These are phyloP conservation scores for Fusarium sp. DNA, from an alignment of 2,329 filamentous ascomycete genomes.

Conservation along the genomic window DNA sequence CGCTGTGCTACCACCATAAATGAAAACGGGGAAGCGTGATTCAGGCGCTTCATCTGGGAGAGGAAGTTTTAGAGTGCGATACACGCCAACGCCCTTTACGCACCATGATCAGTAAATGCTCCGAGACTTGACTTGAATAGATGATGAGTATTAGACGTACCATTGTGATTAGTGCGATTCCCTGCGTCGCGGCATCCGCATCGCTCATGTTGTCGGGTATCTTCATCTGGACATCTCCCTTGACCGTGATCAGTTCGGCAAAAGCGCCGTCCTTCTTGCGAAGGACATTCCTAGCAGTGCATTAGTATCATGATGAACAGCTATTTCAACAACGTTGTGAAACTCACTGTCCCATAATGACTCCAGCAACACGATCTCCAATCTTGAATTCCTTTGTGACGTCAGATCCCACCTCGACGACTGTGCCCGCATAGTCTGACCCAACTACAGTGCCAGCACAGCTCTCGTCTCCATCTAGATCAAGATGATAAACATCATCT, in stretches of 20 bases:
- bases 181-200: conserved; percentile 63
- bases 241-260: conserved; percentile 56
- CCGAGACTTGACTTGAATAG: not conserved
- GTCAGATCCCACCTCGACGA: conserved; percentile 61
- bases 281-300: not conserved
- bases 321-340: not conserved
- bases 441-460: conserved; percentile 50
- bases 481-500: conserved; percentile 12
- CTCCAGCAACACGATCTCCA: conserved; percentile 61
- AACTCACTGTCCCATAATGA: conserved; percentile 17
- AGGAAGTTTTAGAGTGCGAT: conserved; percentile 60
- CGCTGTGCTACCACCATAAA: conserved; percentile 66
- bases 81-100: conserved; percentile 60
- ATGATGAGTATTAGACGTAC: not conserved
- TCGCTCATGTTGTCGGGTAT: conserved; percentile 57
- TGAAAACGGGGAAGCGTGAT: conserved; percentile 56
- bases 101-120: not conserved
- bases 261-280: conserved; percentile 55
- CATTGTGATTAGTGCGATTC: conserved; percentile 58
- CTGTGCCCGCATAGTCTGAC: conserved; percentile 63
- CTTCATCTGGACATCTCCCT: conserved; percentile 59
- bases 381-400: conserved; percentile 56
- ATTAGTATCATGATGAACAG: not conserved
- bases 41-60: conserved; percentile 59
- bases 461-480: conserved; percentile 1